Evolutionary conservation across 2,329 filamentous ascomycete genomes (phyloP).

Genomic region (Phyllosticta ampelicida): DNA sequence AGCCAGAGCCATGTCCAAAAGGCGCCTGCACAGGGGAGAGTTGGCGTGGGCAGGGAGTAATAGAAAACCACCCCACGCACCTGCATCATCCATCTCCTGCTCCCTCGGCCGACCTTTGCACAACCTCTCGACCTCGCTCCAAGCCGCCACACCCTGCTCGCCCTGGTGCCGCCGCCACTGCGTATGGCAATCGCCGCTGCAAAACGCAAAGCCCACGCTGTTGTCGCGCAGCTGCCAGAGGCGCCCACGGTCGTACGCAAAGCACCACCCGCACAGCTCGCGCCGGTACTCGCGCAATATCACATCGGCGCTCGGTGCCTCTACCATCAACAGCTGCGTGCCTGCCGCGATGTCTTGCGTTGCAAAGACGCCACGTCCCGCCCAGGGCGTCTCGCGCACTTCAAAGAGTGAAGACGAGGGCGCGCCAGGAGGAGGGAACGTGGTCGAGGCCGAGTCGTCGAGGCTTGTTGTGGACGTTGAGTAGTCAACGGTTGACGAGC

Average conservation of each 20-base stretch:
- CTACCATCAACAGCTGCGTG: conserved; percentile 27
- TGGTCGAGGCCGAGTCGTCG: background rate
- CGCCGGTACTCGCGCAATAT: conserved; percentile 36
- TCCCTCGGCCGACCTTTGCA: conserved; percentile 20
- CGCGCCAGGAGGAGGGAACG: conserved; percentile 1
- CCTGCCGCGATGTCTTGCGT: conserved; percentile 21
- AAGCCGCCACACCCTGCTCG: conserved; percentile 20
- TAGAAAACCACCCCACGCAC: background rate
- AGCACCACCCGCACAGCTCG: conserved; percentile 40
- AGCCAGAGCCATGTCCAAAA: conserved; percentile 10
- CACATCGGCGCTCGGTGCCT: conserved; percentile 30
- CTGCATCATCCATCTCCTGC: conserved; percentile 17
- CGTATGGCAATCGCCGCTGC: conserved; percentile 25
- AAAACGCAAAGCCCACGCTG: conserved; percentile 34
- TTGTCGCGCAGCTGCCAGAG: conserved; percentile 29
- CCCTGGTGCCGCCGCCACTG: conserved; percentile 23
- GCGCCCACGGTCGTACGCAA: conserved; percentile 34
- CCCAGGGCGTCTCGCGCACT: conserved; percentile 30
- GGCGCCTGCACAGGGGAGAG: background rate
- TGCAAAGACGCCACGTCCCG: conserved; percentile 37
- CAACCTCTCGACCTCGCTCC: conserved; percentile 25
- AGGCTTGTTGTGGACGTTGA: background rate
- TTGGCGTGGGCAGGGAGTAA: background rate
- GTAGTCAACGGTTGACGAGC: background rate
- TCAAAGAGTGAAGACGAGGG: conserved; percentile 21